Evolutionary conservation across 352 stramenopile species (phyloP), one percentile per base, ranked within the genome.

Genomic region (Phytophthora foliorum): DNA sequence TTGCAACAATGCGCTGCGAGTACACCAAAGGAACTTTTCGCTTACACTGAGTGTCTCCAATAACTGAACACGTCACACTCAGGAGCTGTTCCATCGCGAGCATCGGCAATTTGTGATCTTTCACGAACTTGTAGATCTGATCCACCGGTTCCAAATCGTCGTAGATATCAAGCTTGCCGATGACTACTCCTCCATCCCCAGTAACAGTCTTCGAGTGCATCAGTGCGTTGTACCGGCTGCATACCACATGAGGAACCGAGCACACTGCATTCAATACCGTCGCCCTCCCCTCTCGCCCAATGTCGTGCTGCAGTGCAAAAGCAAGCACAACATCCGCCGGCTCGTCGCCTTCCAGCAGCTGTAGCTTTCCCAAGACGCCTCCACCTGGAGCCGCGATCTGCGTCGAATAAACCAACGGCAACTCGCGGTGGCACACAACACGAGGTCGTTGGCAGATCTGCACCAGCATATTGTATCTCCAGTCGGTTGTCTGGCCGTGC

Each of bases 101-200:
- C 10, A 61, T 44, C 4, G 81, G 68, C 13, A 89, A 31, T 3
- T 77, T 58, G 29, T 87, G 65, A 27, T 93, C 80, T 6, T 86
- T 46, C 0, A 91, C 54, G 17, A 93, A 95, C 45, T 82, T 82
- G 61, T 91, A 88, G 39, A 95, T 84, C 50, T 86, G 70, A 46
- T 93, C 87, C 17, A 90, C 75, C 0, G 87, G 87, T 42, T 93
- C 87, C 10, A 60, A 38, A 36, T 90, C 64, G 53, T 95, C 87
- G 21, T 82, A 90, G 48, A 95, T 87, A 21, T 90, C 71, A 16
- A 95, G 74, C 9, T 69, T 63, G 0, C 85, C 87, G 13, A 94
- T 72, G 7, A 51, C 6, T 36, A 45, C 10, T 31, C 63, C 42
- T 34, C 63, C 41, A 10, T 80, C 72, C 32, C 61, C 69, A 10